Evolutionary conservation across 139 green algal species (phyloP), one percentile per base, ranked within the genome.

Genomic region (Tetraselmis chui): DNA sequence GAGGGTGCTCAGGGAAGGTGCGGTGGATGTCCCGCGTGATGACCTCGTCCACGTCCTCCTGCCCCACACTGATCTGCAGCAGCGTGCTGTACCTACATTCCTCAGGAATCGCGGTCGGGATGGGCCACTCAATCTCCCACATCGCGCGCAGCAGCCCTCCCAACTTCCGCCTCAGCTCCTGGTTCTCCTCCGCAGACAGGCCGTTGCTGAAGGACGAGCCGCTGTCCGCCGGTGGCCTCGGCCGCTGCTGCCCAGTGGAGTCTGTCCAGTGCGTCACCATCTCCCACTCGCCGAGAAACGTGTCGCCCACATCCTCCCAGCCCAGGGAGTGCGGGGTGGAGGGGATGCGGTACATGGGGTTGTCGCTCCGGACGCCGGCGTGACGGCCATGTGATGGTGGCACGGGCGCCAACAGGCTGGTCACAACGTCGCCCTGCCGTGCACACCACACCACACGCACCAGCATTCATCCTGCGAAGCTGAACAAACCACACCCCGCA

Each of bases 1-100:
- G 84, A 0, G 93, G 91, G 84, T 97, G 91, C 88, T 98, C 92
- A 0, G 96, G 96, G 86, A 99, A 99, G 30, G 96, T 99, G 78
- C 96, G 92, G 83, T 95, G 86, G 79, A 99, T 93, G 87, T 99
- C 96, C 0, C 96, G 89, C 31, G 79, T 32, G 76, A 99, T 99
- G 59, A 95, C 86, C 59, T 98, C 94, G 29, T 97, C 93, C 5
- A 96, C 83, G 74, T 95, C 92, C 85, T 95, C 91, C 81, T 95
- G 91, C 26, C 85, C 85, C 18, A 88, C 82, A 74, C 89, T 95
- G 89, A 96, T 95, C 76, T 95, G 90, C 82, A 92, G 88, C 78
- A 96, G 86, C 0, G 88, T 91, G 28, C 87, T 84, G 86, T 94
- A 97, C 28, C 87, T 79, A 75, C 82, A 88, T 76, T 91, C 90